Conservation (phyloP, 345 rosid species). For the Clarkia xantiana region DNA sequence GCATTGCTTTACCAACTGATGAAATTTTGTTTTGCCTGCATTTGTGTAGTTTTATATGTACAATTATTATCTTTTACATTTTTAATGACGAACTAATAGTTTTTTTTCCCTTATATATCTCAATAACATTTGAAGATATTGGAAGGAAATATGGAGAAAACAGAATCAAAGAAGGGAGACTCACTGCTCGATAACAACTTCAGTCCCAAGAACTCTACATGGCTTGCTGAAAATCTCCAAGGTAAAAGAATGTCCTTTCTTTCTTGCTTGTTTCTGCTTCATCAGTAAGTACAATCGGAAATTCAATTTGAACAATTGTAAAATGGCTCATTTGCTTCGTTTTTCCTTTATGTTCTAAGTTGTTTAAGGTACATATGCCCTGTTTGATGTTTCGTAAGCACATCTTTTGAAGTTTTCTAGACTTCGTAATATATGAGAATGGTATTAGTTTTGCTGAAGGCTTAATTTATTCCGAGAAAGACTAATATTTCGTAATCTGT, state of each 20-base stretch:
- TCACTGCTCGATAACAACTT: slow-evolving; percentile 7
- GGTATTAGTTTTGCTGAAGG: neutral
- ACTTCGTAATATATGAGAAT: neutral
- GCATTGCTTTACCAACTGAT: no score
- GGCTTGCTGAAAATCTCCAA: slow-evolving; percentile 33
- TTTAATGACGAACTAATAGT: neutral
- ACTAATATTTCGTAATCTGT: slow-evolving; percentile 1
- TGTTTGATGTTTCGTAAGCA: neutral
- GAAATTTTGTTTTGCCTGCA: neutral
- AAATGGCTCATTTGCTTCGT: no score
- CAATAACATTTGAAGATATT: neutral
- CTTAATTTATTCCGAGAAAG: no score
- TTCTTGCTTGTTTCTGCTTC: slow-evolving; percentile 2
- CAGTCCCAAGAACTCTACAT: slow-evolving; percentile 22
- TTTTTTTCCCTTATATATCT: neutral
- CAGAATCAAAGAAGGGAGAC: slow-evolving; percentile 1
- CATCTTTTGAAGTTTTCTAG: neutral
- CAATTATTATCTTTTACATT: neutral
- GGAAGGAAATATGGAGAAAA: slow-evolving; percentile 10
- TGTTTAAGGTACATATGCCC: neutral
- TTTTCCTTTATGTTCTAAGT: no score
- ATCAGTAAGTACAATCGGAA: neutral
- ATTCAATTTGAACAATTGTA: no score
- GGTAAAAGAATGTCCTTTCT: slow-evolving; percentile 20
- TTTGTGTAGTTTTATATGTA: neutral